Evolutionary conservation across 2,329 filamentous ascomycete species (phyloP), one percentile per base, ranked within the genome.

Genomic region (Aquanectria penicillioides): DNA sequence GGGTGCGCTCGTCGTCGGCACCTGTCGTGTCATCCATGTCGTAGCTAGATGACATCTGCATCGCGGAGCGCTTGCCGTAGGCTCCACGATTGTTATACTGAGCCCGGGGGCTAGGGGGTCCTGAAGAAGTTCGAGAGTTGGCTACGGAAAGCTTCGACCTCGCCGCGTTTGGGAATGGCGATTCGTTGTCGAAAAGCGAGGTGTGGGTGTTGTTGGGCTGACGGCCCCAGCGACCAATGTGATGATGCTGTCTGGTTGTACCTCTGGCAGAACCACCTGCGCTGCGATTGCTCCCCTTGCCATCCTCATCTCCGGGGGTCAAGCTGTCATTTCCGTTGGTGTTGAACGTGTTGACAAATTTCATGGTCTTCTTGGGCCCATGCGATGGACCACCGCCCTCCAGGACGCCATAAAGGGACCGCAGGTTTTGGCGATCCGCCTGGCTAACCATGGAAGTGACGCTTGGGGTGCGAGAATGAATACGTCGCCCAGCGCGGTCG

Each of bases 381-480:
- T 75, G 75, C 2, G 75, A 69, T 48, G 74, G 76, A 17, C 71
- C 73, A 50, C 83, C 80, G 41, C 80, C 83, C 57, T 93, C 91
- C 69, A 92, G 80, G 23, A 90, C 78, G 49, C 84, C 83, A 60
- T 88, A 86, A 58, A 93, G 89, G n/a, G 86, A 86, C 50, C 89
- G 84, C 70, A 86, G 78, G 68, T 82, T 73, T 81, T 83, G 72
- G 22, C 77, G 74, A 51, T 93, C 89, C 11, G 86, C 81, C 69
- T 92, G 87, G 75, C 90, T 93, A 17, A 76, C 83, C 84, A 90
- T 88, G 6, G 94, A 98, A 4, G 94, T 96, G 37, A 93, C 91
- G 75, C 94, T 98, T 6, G 95, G 95, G 2, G 95, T 99, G 62
- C 95, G 88, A 17, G 94, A 98, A 77, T 98, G 94, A 75, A 94